Percentiles rank a stretch among this genome's conserved stretches.
Conservation (phyloP, 345 rosid species). For the Limnanthes douglasii region DNA sequence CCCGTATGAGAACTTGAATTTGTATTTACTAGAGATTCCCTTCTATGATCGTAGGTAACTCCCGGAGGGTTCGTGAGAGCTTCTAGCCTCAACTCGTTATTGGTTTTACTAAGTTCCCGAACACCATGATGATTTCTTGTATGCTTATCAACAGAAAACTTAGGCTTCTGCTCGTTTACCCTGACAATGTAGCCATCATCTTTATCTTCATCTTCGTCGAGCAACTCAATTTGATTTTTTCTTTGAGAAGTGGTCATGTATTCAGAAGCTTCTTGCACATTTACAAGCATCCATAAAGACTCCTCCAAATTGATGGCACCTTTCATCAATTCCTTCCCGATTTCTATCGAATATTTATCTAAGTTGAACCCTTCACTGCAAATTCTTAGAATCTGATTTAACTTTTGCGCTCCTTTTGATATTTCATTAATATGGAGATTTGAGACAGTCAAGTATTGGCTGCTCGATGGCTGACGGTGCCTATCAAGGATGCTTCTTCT, state of each 20-base stretch:
- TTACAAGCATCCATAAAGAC: slow-evolving; percentile 64
- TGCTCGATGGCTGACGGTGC: slow-evolving; percentile 19
- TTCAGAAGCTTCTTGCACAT: slow-evolving; percentile 52
- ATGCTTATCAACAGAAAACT: slow-evolving; percentile 38
- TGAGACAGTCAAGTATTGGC: slow-evolving; percentile 35
- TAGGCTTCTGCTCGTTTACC: slow-evolving; percentile 20
- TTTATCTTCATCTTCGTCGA: slow-evolving; percentile 37
- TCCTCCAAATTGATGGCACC: slow-evolving; percentile 77
- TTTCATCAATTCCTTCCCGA: slow-evolving; percentile 58
- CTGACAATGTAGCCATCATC: slow-evolving; percentile 11
- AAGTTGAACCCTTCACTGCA: slow-evolving; percentile 47
- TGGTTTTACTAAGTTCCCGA: slow-evolving; percentile 27
- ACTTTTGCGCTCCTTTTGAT: slow-evolving; percentile 56
- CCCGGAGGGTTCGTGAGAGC: slow-evolving; percentile 28
- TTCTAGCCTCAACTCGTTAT: slow-evolving; percentile 29
- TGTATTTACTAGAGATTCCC: slow-evolving; percentile 5
- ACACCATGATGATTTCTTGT: slow-evolving; percentile 15
- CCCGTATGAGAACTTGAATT: slow-evolving; percentile 25
- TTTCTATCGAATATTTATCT: slow-evolving; percentile 46
- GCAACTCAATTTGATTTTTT: slow-evolving; percentile 45
- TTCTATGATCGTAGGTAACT: slow-evolving; percentile 13
- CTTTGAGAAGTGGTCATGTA: slow-evolving; percentile 34
- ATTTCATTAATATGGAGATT: slow-evolving; percentile 63
- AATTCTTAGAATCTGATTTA: slow-evolving; percentile 63
- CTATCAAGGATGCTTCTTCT: slow-evolving; percentile 17